A percentile compares a stretch with the other conserved stretches of the same genome.
phyloP scores from a whole-genome alignment of 2,329 filamentous ascomycete species.

The Fusarium sp. region DNA sequence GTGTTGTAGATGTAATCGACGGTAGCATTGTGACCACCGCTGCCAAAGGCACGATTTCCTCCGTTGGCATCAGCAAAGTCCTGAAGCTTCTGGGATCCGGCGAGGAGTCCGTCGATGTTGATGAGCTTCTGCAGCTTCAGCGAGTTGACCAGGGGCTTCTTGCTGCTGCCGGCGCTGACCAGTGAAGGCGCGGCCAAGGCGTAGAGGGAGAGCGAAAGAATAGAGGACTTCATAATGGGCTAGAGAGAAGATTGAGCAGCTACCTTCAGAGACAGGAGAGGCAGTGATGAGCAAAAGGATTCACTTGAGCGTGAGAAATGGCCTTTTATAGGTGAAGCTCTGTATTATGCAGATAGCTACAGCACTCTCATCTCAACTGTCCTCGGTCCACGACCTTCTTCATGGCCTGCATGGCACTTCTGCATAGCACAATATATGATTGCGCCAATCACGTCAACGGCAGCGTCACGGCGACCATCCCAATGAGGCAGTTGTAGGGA shows the following conservation, averaged over 20 bases:
- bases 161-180: slow-evolving; percentile 36
- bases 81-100: slow-evolving; percentile 58
- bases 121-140: slow-evolving; percentile 54
- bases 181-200: slow-evolving; percentile 42
- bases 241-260: neutral
- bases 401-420: slow-evolving; percentile 28
- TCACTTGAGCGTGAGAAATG: neutral
- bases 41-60: slow-evolving; percentile 58
- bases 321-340: slow-evolving; percentile 1
- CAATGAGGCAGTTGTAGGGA: slow-evolving; percentile 41
- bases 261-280: slow-evolving; percentile 9
- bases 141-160: slow-evolving; percentile 52
- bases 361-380: neutral
- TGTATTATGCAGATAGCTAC: neutral
- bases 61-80: slow-evolving; percentile 56
- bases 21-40: slow-evolving; percentile 59
- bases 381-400: neutral
- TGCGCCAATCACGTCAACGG: slow-evolving; percentile 16
- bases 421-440: slow-evolving; percentile 26
- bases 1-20: slow-evolving; percentile 58
- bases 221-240: slow-evolving; percentile 41
- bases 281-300: slow-evolving; percentile 16
- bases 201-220: slow-evolving; percentile 37
- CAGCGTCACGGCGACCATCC: slow-evolving; percentile 23
- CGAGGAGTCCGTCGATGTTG: slow-evolving; percentile 55